Base-by-base conservation (phyloP, 106 monocot species). In the Phalaenopsis aphrodite region DNA sequence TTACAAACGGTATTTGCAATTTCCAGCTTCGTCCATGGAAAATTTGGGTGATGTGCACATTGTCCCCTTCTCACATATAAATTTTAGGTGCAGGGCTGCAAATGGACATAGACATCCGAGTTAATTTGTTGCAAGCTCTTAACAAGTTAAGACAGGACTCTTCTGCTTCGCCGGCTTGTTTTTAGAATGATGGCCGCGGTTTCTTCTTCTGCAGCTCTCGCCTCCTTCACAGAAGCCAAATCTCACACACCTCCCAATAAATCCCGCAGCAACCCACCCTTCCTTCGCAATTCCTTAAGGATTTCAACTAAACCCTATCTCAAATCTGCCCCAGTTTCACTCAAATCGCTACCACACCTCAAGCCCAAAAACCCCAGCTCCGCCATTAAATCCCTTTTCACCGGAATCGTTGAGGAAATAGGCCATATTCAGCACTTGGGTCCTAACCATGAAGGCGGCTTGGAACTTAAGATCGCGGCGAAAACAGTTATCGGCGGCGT, bases 331-430 rank as follows among this genome's bases (percentile, higher is more conserved):
- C 7, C 41, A 41, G 10, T 41, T 71, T 11, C 71, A 38, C 41
- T 71, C 39, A 71, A 71, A 39, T 39, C 10, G 11, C 19, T 2
- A 69, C 69, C 69, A 12, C 39, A 5, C 69, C 2, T 4, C 23
- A 69, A 69, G 11, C 39, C 9, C 38, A 69, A 41, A 39, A 12
- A 1, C 69, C 1, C 10, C 6, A 45, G 74, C 8, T 48, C 36
- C 48, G 37, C 78, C 69, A 30, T 85, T 38, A 82, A 72, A 6
- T 88, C 77, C 77, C 85, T 98, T 58, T 98, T 98, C 91, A 98
- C 98, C 19, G 98, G 98, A 61, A 94, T 98, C 78, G 94, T 98
- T 8, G 94, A 98, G 76, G 98, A 98, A 79, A 81, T 98, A 17
- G 98, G 98, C 78, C 72, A 11, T 19, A 72, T 97, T 79, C 77